Evolutionary conservation across 2,329 filamentous ascomycete genomes (phyloP).

Genomic region (Claviceps africana): DNA sequence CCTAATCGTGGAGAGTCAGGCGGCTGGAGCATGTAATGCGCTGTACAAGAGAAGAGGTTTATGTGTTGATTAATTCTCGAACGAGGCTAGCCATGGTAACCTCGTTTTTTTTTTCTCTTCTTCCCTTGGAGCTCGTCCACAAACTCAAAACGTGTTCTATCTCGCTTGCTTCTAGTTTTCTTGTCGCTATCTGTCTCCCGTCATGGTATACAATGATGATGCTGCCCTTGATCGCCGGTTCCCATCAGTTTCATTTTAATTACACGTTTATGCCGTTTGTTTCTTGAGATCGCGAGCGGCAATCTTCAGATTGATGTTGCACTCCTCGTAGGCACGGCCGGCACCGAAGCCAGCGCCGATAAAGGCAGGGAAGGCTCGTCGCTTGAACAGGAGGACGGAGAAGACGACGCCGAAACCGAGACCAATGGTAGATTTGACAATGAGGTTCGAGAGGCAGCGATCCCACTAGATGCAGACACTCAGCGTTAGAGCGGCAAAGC

Average conservation of each 20-base stretch:
- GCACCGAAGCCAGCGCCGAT: constrained; percentile 90
- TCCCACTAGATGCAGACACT: constrained; percentile 60
- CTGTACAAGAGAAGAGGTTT: constrained; percentile 1
- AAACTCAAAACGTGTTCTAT: constrained; percentile 7
- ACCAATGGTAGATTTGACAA: constrained; percentile 92
- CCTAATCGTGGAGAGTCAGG: background rate
- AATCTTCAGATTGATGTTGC: constrained; percentile 65
- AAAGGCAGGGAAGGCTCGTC: constrained; percentile 94
- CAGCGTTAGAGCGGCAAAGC: constrained; percentile 9
- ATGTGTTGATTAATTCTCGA: background rate
- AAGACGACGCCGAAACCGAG: constrained; percentile 97
- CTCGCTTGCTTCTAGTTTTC: constrained; percentile 5
- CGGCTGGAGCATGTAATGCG: background rate
- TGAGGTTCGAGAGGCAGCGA: constrained; percentile 89
- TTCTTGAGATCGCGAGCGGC: constrained; percentile 44
- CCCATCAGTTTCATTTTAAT: background rate
- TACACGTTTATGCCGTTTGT: constrained; percentile 24
- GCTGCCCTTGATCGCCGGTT: background rate
- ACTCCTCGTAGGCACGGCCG: constrained; percentile 95
- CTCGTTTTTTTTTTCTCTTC: background rate
- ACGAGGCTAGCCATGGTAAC: constrained; percentile 1
- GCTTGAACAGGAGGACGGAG: constrained; percentile 95
- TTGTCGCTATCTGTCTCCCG: constrained; percentile 10
- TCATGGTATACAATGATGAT: constrained; percentile 14
- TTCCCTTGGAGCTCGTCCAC: background rate